Percentiles rank a stretch among this genome's conserved stretches.
These are phyloP conservation scores for Rubroshorea leprosula DNA, from an alignment of 345 rosid species.

Conservation along the genomic window DNA sequence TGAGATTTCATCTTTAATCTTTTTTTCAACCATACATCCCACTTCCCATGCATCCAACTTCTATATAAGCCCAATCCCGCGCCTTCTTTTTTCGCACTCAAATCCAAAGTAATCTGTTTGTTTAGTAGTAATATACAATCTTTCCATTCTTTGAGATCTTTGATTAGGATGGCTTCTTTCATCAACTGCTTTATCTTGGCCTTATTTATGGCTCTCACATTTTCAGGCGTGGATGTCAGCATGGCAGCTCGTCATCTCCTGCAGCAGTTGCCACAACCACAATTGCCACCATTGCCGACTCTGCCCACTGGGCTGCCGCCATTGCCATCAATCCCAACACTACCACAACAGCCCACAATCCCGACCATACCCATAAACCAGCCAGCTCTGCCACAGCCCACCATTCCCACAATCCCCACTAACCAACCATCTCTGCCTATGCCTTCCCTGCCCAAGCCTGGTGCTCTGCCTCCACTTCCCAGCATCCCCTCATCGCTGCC, in stretches of 20 bases:
- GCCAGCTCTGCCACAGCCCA: not conserved
- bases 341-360: no score
- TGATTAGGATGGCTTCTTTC: not conserved
- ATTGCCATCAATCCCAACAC: not conserved
- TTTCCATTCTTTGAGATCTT: no score
- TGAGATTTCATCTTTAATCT: no score
- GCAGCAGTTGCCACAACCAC: not conserved
- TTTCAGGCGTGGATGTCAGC: not conserved
- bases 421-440: not conserved
- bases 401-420: not conserved
- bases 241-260: not conserved
- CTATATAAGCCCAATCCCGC: not conserved
- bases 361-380: no score
- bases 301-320: not conserved
- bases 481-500: not conserved
- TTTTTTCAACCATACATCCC: no score
- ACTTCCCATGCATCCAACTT: no score
- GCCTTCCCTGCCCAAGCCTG: no score
- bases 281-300: slow-evolving; percentile 1
- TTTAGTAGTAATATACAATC: no score
- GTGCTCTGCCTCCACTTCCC: not conserved
- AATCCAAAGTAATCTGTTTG: no score
- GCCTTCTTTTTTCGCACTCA: no score
- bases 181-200: not conserved
- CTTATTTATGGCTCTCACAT: not conserved